Conservation (phyloP, 176 grass and related monocot species). For the Aegilops sharonensis region DNA sequence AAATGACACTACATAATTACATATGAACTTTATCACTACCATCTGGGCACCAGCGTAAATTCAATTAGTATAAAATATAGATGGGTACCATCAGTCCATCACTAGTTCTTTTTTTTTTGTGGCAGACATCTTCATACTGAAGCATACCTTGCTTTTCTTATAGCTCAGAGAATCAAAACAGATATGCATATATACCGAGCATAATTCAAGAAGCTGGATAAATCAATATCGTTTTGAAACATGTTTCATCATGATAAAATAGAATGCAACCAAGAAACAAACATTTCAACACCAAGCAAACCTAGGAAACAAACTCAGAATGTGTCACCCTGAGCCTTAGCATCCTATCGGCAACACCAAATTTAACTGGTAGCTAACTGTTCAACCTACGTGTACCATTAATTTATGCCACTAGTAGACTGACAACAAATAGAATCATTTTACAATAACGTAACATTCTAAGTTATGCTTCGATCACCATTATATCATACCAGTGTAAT, state of each 20-base stretch:
- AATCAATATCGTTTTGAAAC: background rate
- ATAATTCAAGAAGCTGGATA: slow-evolving; percentile 1
- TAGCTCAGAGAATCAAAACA: background rate
- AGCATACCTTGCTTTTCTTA: background rate
- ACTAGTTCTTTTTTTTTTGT: background rate
- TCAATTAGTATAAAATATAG: background rate
- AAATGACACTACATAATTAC: background rate
- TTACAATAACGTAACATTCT: no score
- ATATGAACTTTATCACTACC: background rate
- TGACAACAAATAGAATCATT: no score
- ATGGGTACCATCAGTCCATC: background rate
- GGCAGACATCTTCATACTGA: background rate
- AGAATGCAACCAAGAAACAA: background rate
- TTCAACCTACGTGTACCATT: no score
- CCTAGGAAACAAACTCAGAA: no score
- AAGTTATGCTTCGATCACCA: no score
- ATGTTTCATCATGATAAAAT: background rate
- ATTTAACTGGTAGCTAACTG: no score
- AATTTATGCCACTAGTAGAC: no score
- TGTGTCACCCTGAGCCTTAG: no score
- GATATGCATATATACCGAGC: background rate
- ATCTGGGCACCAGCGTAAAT: background rate
- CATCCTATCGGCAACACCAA: no score
- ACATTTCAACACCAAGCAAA: no score
- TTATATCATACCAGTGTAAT: no score